Evolutionary conservation across 768 basidiomycete genomes (phyloP).

Genomic region (Hydnomerulius pinastri): DNA sequence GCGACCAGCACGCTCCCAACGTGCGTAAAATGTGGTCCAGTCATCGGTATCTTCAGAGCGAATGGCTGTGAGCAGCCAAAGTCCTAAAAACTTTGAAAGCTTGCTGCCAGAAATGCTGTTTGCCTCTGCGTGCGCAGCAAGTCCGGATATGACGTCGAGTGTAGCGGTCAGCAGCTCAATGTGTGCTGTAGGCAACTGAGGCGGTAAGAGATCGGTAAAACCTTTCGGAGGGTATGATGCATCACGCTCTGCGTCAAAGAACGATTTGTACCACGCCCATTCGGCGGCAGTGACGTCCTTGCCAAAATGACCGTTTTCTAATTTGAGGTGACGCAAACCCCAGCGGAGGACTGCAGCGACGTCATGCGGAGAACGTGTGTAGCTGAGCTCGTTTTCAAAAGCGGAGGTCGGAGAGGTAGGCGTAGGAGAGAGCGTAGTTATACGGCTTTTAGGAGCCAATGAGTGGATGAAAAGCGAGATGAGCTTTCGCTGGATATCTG

Average conservation of each 20-base stretch:
- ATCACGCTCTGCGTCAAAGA: constrained; percentile 59
- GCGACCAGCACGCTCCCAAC: constrained; percentile 75
- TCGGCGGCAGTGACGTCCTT: constrained; percentile 44
- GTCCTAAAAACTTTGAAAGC: constrained; percentile 67
- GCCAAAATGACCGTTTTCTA: constrained; percentile 63
- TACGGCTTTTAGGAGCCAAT: constrained; percentile 47
- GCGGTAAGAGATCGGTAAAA: constrained; percentile 61
- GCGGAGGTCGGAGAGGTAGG: constrained; percentile 46
- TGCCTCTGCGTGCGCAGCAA: constrained; percentile 70
- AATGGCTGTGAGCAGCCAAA: constrained; percentile 65
- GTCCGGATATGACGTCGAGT: constrained; percentile 63
- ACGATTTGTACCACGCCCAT: constrained; percentile 69
- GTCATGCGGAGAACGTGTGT: constrained; percentile 71
- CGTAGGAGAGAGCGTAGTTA: constrained; percentile 53
- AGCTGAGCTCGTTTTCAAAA: constrained; percentile 67
- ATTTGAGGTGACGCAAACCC: constrained; percentile 72
- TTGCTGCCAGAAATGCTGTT: constrained; percentile 81
- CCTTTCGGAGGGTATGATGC: constrained; percentile 62
- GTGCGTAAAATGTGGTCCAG: constrained; percentile 65
- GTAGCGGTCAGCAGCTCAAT: constrained; percentile 56
- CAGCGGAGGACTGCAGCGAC: constrained; percentile 80
- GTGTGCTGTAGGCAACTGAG: constrained; percentile 60
- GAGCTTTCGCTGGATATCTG: constrained; percentile 64
- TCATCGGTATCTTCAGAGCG: constrained; percentile 53
- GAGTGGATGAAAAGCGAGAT: constrained; percentile 73